These are phyloP conservation scores for Arachis hypogaea DNA, from an alignment of 306 rosid species.

Conservation along the genomic window DNA sequence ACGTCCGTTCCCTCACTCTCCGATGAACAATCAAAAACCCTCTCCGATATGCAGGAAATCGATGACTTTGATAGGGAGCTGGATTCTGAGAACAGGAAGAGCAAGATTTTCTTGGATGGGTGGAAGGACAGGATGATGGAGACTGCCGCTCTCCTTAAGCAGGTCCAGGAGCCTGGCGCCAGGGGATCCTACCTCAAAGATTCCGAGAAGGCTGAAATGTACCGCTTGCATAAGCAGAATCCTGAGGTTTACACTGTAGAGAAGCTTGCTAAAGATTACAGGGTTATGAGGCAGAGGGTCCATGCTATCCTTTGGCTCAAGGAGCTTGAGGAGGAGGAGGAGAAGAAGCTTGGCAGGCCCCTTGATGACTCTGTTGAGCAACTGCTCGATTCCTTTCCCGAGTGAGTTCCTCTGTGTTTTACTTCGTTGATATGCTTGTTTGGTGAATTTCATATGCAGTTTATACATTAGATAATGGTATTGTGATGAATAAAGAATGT, in stretches of 20 bases:
- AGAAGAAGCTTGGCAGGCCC: constrained; percentile 78
- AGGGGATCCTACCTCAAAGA: constrained; percentile 91
- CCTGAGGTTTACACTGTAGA: constrained; percentile 79
- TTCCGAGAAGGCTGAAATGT: constrained; percentile 85
- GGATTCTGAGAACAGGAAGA: constrained; percentile 55
- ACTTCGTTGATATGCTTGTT: background rate
- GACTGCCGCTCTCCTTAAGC: constrained; percentile 59
- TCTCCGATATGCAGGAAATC: constrained; percentile 50
- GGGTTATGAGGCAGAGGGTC: constrained; percentile 96
- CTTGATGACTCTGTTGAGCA: constrained; percentile 90
- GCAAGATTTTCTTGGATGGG: constrained; percentile 57
- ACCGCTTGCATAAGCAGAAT: constrained; percentile 69
- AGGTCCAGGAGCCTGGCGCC: constrained; percentile 84
- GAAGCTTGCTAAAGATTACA: constrained; percentile 82
- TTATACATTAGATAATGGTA: too few relatives aligned
- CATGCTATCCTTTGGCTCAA: constrained; percentile 96
- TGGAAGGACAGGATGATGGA: constrained; percentile 66
- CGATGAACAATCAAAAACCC: background rate
- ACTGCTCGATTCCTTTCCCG: constrained; percentile 82
- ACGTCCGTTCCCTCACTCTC: background rate
- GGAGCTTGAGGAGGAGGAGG: constrained; percentile 83
- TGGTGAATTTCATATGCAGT: background rate
- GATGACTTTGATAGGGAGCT: constrained; percentile 62
- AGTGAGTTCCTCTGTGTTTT: constrained; percentile 50
- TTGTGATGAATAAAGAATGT: too few relatives aligned